These are phyloP conservation scores for Cytauxzoon felis DNA, from an alignment of 169 alveolate species.

Conservation along the genomic window DNA sequence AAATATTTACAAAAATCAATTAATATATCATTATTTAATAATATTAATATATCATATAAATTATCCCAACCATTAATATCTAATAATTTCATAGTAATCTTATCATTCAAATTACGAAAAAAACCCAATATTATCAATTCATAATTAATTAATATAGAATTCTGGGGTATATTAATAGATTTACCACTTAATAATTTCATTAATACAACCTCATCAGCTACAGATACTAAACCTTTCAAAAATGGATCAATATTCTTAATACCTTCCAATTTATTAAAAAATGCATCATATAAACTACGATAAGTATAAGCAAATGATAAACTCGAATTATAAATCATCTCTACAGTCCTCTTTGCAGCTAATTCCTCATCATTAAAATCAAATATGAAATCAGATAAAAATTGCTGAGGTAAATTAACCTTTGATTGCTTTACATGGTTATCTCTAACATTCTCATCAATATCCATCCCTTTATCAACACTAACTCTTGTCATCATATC, in stretches of 20 bases:
- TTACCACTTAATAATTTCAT: no score
- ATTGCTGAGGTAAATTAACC: slow-evolving; percentile 17
- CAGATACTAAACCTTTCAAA: slow-evolving; percentile 46
- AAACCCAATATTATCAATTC: slow-evolving; percentile 31
- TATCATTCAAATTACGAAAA: not conserved
- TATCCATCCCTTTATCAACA: slow-evolving; percentile 7
- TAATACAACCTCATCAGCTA: slow-evolving; percentile 37
- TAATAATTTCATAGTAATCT: not conserved
- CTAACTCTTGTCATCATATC: no score
- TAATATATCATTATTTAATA: not conserved
- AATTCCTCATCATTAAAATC: slow-evolving; percentile 53
- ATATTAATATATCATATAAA: not conserved
- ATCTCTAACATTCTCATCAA: slow-evolving; percentile 11
- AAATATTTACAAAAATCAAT: not conserved
- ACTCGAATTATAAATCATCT: slow-evolving; percentile 36
- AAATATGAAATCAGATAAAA: slow-evolving; percentile 23
- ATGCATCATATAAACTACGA: slow-evolving; percentile 35
- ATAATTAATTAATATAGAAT: slow-evolving; percentile 14
- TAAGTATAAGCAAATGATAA: slow-evolving; percentile 54
- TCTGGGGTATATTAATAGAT: no score
- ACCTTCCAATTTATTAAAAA: slow-evolving; percentile 1
- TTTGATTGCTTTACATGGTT: not conserved
- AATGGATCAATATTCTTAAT: not conserved
- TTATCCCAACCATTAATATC: slow-evolving; percentile 1
- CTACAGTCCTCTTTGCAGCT: slow-evolving; percentile 62